Conservation (phyloP, 371 early-diverging fungal species). For the Haplosporangium sp. region DNA sequence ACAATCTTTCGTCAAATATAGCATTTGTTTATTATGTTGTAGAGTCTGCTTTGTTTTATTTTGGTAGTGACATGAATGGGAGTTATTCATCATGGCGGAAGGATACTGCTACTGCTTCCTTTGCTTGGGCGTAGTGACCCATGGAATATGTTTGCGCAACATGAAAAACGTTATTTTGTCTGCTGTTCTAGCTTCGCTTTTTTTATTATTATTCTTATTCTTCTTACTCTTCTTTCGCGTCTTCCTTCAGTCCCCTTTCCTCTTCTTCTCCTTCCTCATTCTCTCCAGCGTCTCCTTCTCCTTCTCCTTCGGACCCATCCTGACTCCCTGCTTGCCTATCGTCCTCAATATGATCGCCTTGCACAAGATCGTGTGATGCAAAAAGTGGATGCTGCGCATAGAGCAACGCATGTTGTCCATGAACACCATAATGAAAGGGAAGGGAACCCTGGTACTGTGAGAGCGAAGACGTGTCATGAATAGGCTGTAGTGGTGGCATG, state of each 20-base stretch:
- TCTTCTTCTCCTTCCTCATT: conserved; percentile 2
- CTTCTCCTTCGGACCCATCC: background rate
- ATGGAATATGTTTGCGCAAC: too few relatives aligned
- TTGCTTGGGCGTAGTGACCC: too few relatives aligned
- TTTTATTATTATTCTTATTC: background rate
- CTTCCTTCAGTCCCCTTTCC: background rate
- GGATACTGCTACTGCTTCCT: too few relatives aligned
- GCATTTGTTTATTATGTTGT: too few relatives aligned
- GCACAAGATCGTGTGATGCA: background rate
- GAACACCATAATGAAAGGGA: background rate
- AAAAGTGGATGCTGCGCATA: background rate
- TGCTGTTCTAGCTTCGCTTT: background rate
- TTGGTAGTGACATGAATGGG: too few relatives aligned
- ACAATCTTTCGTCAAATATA: too few relatives aligned
- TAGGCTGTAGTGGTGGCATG: background rate
- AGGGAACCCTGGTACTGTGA: background rate
- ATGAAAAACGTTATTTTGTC: too few relatives aligned
- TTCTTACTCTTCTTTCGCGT: background rate
- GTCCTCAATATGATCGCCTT: background rate
- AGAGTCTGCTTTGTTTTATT: too few relatives aligned
- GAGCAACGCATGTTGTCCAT: conserved; percentile 3
- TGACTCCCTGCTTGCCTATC: background rate
- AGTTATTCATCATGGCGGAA: too few relatives aligned
- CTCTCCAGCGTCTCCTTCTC: background rate
- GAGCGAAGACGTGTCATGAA: background rate